A percentile compares a stretch with the other conserved stretches of the same genome.
These are phyloP conservation scores for Botrytis galanthina DNA, from an alignment of 2,329 filamentous ascomycete species.

Conservation along the genomic window DNA sequence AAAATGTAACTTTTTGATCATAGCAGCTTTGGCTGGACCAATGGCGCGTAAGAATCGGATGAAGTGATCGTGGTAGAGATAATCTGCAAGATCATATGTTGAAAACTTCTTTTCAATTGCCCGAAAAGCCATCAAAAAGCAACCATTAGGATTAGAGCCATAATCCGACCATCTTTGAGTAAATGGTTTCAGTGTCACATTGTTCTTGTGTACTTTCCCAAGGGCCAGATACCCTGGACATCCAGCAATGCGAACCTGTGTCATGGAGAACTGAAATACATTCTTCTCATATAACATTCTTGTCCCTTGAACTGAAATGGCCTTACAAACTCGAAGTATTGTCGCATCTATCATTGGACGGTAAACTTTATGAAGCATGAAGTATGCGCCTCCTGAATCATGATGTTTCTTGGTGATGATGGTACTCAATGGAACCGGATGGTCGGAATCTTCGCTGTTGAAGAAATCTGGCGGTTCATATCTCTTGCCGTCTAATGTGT, in stretches of 20 bases:
- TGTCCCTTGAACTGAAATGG: not conserved
- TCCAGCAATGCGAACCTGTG: too few relatives aligned
- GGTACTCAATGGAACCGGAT: not conserved
- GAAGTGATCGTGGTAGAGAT: not conserved
- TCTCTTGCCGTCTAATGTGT: not conserved
- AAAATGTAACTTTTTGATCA: not conserved
- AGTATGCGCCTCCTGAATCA: not conserved
- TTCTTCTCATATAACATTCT: not conserved
- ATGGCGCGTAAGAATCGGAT: not conserved
- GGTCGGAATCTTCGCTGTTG: not conserved
- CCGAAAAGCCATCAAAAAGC: not conserved
- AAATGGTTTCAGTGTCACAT: not conserved
- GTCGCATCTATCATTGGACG: not conserved
- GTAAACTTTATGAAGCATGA: not conserved
- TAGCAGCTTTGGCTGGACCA: not conserved
- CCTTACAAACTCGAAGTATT: not conserved
- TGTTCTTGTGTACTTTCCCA: not conserved
- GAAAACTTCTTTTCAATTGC: not conserved
- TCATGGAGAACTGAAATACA: not conserved
- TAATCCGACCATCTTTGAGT: not conserved
- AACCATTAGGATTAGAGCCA: not conserved
- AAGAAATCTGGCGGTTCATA: not conserved
- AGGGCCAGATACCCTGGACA: not conserved
- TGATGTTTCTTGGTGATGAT: not conserved
- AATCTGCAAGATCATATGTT: not conserved